Evolutionary conservation across 2,329 filamentous ascomycete species (phyloP).

Genomic region (Leptoxyphium fumago): DNA sequence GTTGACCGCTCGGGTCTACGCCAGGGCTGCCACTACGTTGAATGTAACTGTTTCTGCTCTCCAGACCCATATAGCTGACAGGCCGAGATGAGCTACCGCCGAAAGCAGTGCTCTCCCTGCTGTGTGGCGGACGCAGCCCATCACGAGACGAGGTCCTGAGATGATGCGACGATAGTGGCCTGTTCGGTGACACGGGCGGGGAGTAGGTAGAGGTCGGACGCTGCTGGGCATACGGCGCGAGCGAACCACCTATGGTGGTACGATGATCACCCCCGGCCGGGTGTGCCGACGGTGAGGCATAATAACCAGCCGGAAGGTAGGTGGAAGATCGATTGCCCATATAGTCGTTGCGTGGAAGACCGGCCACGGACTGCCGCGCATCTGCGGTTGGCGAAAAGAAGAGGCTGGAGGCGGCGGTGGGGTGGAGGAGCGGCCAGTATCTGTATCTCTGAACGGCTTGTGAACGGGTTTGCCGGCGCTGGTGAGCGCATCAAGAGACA

Average conservation of each 20-base stretch:
- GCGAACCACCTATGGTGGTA: conserved; percentile 28
- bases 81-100: conserved; percentile 2
- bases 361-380: conserved; percentile 19
- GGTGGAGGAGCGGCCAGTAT: conserved; percentile 16
- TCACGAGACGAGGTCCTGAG: conserved; percentile 5
- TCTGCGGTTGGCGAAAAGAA: conserved; percentile 93
- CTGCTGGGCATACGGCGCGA: conserved; percentile 17
- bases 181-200: conserved; percentile 14
- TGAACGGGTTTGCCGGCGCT: conserved; percentile 24
- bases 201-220: conserved; percentile 8
- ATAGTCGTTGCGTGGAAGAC: conserved; percentile 5
- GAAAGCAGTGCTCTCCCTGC: conserved; percentile 6
- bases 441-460: conserved; percentile 11
- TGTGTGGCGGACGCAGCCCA: conserved; percentile 1
- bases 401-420: conserved; percentile 53
- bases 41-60: conserved; percentile 9
- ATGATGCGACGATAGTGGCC: conserved; percentile 7
- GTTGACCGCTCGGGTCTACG: conserved; percentile 1
- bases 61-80: conserved; percentile 4
- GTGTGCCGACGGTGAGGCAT: conserved; percentile 51
- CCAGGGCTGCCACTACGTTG: conserved; percentile 4
- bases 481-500: conserved; percentile 40
- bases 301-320: conserved; percentile 87
- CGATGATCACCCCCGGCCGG: conserved; percentile 26
- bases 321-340: conserved; percentile 49